Evolutionary conservation across 2,329 filamentous ascomycete species (phyloP), one percentile per base, ranked within the genome.

Genomic region (Penicillium oxalicum): DNA sequence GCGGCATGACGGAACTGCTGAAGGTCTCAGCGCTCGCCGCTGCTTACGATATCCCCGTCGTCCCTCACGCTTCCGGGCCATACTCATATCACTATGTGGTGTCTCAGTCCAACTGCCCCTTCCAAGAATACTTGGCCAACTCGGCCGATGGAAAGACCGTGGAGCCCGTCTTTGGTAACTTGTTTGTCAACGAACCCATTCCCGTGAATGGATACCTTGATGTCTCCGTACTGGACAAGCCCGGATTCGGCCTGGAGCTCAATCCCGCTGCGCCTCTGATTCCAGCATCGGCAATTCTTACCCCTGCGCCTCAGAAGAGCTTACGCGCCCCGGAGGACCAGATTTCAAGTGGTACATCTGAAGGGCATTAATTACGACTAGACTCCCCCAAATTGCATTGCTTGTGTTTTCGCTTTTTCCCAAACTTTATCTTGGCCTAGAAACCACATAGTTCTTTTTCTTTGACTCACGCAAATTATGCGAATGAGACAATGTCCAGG

Each of bases 31-130:
- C 90, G 46, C 86, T 94, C 81, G 91, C 91, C 4, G 82, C 90
- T 4, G 91, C 91, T 24, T 96, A 96, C 70, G 91, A 96, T 64
- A 87, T 96, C 51, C 91, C 91, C 9, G 90, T 96, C 12, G 88
- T 96, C 11, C 91, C 91, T n/a, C 91, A 96, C 66, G 91, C 91
- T 39, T 93, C 87, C 53, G 91, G 91, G 1, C 88, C 91, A 3
- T 96, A 96, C 74, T 93, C 88, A 62, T 96, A 96, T 72, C 91
- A 96, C 72, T 96, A 94, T 65, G 91, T 95, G 57, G 85, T 95
- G 52, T 94, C 89, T 39, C 91, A 96, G 71, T 82, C 88, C 54
- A 95, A 95, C 73, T 88, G 86, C 11, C 91, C 91, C 4, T 96
- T 96, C 78, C 91, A 96, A 70, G 91, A 96, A 71, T 96, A 96